A percentile compares a stretch with the other conserved stretches of the same genome.
phyloP scores from a whole-genome alignment of 2,329 filamentous ascomycete genomes.

The Talaromyces sp. region DNA sequence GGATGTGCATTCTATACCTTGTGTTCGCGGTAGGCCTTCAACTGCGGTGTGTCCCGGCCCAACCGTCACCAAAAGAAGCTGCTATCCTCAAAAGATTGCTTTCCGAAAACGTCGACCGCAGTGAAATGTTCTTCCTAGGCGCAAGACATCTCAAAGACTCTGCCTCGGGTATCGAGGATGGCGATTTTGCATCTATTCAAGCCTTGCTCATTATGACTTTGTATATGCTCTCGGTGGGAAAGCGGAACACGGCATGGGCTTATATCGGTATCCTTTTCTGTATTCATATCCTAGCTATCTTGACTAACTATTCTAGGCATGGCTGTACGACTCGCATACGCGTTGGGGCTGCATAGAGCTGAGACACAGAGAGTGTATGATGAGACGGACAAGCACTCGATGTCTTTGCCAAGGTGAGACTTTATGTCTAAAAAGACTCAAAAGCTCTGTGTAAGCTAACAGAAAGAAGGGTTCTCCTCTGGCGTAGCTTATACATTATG shows the following conservation, averaged over 20 bases:
- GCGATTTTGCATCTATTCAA: constrained; percentile 63
- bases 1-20: constrained; percentile 59
- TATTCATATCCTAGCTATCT: background rate
- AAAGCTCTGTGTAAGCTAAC: too few relatives aligned
- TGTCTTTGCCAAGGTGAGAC: constrained; percentile 30
- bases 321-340: constrained; percentile 61
- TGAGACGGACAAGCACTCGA: constrained; percentile 18
- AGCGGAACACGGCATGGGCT: constrained; percentile 60
- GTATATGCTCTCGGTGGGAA: constrained; percentile 60
- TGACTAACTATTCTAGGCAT: constrained; percentile 46
- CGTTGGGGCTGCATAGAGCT: constrained; percentile 58
- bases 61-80: constrained; percentile 39
- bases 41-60: constrained; percentile 31
- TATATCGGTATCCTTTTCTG: constrained; percentile 49
- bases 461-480: constrained; percentile 47
- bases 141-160: constrained; percentile 53
- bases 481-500: constrained; percentile 62
- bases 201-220: constrained; percentile 61
- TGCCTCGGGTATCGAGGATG: constrained; percentile 55
- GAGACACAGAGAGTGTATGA: constrained; percentile 48
- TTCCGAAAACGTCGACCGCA: constrained; percentile 48
- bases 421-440: too few relatives aligned
- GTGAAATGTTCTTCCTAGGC: constrained; percentile 61
- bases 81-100: constrained; percentile 51
- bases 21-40: constrained; percentile 60